Base-by-base conservation (phyloP, 306 rosid genomes). In the Morella rubra region DNA sequence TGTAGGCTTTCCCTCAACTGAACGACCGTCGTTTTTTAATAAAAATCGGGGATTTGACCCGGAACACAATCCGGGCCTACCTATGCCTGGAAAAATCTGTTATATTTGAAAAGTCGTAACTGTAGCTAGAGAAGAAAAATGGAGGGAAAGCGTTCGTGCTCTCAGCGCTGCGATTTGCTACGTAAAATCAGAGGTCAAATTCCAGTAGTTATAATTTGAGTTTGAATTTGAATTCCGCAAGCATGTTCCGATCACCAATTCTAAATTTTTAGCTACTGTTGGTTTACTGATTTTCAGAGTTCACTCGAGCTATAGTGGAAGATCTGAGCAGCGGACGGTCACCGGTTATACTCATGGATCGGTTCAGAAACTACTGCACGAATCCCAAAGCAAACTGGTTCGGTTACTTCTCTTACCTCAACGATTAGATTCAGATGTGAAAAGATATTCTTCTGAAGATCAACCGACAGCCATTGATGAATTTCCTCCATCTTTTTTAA, bases 351-450 rank as follows among this genome's bases (percentile, higher is more conserved):
- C 75, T 79, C 76, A 83, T 94, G 41, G 72, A 90, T 68, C 96
- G 95, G 10, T 94, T 94, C 82, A 76, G 85, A 69, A 90, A 74
- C 59, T 84, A 89, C 85, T 92, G 98, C 80, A 9, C 81, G 11
- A 24, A 76, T 73, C 77, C 87, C 61, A 20, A 76, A 14, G 79
- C 82, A 73, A 84, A 58, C 70, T 92, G 98, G 98, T 94, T 82
- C 73, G 67, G 4, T 68, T 50, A 54, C 1, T 76, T 81, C 75
- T 14, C 55, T n/a, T 22, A 1, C 16, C 19, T 24, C 11, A 20
- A 45, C 42, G n/a, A 11, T 12, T 14, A 24, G 42, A 41, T 27
- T 44, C 20, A 19, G 5, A 13, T 69, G 7, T 20, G 40, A 8
- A 20, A 41, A 45, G 19, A 0, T 42, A 12, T 72, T 11, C 3